Percentiles rank a stretch among this genome's conserved stretches.
These are phyloP conservation scores for Globisporangium camurandrum DNA, from an alignment of 352 stramenopile species.

Conservation along the genomic window DNA sequence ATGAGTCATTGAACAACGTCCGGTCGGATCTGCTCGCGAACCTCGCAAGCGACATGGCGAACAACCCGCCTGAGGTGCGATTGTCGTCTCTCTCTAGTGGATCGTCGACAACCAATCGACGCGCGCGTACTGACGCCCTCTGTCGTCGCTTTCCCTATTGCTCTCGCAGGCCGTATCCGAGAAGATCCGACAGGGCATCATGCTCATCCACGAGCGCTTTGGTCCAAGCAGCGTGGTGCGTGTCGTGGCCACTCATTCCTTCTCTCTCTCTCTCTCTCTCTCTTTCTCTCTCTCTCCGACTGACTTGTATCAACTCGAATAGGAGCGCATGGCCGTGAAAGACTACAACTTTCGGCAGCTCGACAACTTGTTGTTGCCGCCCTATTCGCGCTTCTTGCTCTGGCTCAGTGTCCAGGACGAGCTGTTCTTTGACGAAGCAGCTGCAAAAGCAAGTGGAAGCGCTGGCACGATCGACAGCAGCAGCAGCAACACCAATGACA, in stretches of 20 bases:
- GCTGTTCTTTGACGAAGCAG: conserved; percentile 69
- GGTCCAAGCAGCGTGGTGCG: conserved; percentile 73
- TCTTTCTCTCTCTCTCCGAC: no score
- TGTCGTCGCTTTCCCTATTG: no score
- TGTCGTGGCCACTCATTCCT: neutral
- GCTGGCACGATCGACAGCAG: no score
- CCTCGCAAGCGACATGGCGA: conserved; percentile 63
- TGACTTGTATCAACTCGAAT: no score
- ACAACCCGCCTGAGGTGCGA: conserved; percentile 42
- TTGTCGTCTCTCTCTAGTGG: neutral
- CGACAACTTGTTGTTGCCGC: conserved; percentile 74
- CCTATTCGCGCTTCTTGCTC: conserved; percentile 85
- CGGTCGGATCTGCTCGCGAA: conserved; percentile 68
- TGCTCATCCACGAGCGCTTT: conserved; percentile 76
- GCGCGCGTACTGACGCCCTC: conserved; percentile 1
- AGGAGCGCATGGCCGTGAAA: conserved; percentile 80
- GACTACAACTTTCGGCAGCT: conserved; percentile 88
- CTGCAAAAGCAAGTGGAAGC: conserved; percentile 30
- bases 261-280: no score
- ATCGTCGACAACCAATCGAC: neutral
- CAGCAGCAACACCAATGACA: conserved; percentile 53
- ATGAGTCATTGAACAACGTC: conserved; percentile 70
- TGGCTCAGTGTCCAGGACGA: conserved; percentile 87
- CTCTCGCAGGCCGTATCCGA: conserved; percentile 29
- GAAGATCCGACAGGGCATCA: conserved; percentile 74